Conservation (phyloP, 169 alveolate genomes). For the Eimeria acervulina region DNA sequence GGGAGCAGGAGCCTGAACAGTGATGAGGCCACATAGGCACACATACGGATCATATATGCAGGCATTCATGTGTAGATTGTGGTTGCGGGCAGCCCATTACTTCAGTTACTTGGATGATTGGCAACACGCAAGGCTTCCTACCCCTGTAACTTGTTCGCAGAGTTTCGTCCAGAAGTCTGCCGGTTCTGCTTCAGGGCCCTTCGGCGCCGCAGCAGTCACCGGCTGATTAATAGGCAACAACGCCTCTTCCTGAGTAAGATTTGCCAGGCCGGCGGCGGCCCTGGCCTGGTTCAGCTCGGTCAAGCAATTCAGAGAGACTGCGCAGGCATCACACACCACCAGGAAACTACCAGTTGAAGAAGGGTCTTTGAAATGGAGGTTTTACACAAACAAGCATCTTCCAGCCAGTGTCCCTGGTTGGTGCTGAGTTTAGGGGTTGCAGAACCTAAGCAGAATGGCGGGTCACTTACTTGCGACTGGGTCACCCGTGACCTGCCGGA, state of each 20-base stretch:
- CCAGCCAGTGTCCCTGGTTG: background rate
- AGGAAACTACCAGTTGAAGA: background rate
- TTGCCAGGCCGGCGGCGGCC: constrained; percentile 18
- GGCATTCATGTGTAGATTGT: background rate
- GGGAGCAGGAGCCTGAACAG: background rate
- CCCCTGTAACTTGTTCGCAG: background rate
- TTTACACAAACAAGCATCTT: background rate
- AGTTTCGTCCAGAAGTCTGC: background rate
- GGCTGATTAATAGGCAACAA: background rate
- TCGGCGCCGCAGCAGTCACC: background rate
- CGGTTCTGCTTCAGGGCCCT: background rate
- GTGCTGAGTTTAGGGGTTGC: background rate
- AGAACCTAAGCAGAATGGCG: background rate
- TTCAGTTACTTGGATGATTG: background rate
- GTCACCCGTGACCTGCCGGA: background rate
- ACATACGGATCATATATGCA: background rate
- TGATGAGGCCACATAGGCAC: background rate
- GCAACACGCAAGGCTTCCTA: background rate
- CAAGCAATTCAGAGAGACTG: background rate
- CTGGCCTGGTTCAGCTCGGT: background rate
- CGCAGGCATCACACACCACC: background rate
- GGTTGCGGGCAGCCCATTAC: background rate
- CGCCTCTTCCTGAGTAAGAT: background rate
- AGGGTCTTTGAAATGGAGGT: background rate
- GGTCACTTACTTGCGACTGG: constrained; percentile 24